These are phyloP conservation scores for Botrytis medusae DNA, from an alignment of 2,329 filamentous ascomycete species.

Conservation along the genomic window DNA sequence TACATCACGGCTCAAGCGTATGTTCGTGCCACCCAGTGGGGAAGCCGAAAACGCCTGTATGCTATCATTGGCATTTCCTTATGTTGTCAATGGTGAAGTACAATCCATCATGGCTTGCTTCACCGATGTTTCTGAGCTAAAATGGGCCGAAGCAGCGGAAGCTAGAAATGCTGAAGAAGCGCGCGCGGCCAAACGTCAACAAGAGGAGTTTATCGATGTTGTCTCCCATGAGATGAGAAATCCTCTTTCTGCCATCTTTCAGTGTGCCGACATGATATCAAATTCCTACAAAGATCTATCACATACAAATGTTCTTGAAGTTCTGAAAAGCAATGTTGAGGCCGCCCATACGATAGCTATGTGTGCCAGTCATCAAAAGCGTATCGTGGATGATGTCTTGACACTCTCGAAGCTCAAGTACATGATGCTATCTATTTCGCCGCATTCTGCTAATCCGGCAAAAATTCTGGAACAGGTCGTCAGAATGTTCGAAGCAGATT, in stretches of 20 bases:
- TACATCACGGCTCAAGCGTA: slow-evolving; percentile 33
- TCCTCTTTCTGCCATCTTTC: slow-evolving; percentile 71
- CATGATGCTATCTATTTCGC: slow-evolving; percentile 69
- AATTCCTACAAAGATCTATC: slow-evolving; percentile 41
- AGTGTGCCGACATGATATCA: slow-evolving; percentile 71
- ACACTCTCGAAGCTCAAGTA: slow-evolving; percentile 76
- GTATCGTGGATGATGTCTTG: slow-evolving; percentile 73
- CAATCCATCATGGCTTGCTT: slow-evolving; percentile 35
- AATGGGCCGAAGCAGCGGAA: slow-evolving; percentile 35
- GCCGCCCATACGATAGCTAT: slow-evolving; percentile 75
- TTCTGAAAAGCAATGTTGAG: slow-evolving; percentile 57
- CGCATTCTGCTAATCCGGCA: slow-evolving; percentile 63
- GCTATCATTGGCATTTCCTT: slow-evolving; percentile 29
- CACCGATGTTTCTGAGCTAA: slow-evolving; percentile 37
- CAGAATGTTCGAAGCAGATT: slow-evolving; percentile 77
- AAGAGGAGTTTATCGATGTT: slow-evolving; percentile 82
- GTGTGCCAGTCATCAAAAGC: slow-evolving; percentile 78
- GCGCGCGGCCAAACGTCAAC: slow-evolving; percentile 63
- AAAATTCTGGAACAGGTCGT: slow-evolving; percentile 64
- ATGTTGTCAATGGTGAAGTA: slow-evolving; percentile 31
- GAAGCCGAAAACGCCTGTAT: slow-evolving; percentile 34
- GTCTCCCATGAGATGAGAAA: slow-evolving; percentile 72
- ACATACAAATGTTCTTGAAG: slow-evolving; percentile 49
- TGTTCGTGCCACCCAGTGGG: slow-evolving; percentile 34
- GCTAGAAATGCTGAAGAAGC: slow-evolving; percentile 52